Base-by-base conservation (phyloP, 768 basidiomycete species). In the Thelephora aurantiotincta region DNA sequence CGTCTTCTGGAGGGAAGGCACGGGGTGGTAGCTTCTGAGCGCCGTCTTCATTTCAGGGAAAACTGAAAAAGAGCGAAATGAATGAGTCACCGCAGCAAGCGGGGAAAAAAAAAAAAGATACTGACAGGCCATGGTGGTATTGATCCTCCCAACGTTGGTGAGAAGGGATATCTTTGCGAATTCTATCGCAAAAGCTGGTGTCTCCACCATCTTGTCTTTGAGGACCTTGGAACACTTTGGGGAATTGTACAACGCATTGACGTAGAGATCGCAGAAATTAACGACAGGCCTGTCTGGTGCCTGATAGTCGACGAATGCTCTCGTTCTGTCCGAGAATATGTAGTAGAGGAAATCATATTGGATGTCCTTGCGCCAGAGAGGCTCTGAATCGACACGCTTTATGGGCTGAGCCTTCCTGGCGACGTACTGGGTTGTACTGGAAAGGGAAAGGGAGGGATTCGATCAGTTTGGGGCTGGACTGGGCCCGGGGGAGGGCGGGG, bases 1-100 rank as follows among this genome's bases (percentile, higher is more conserved):
- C 13, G 88, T 86, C 67, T 85, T 86, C 60, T 92, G 89, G 22
- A 92, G 67, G 26, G 82, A 83, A 9, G 90, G 90, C n/a, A 90
- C 78, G 23, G 90, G 87, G 57, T 92, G 90, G 62, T 92, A 92
- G 47, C 86, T 87, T 58, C 89, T 70, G 48, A 92, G 68, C 16
- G 86, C 83, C 5, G 90, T 92, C 63, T 87, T 85, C 89, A 92
- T 91, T 68, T 90, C 87, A 48, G 87, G 87, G 61, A 89, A 90
- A 67, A 92, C 86, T 89, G 58, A 36, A 44, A 13, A 48, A 45
- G 49, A 50, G 60, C 41, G 63, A 47, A 33, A 36, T 43, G 45
- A 19, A 30, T 37, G n/a, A 20, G 34, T n/a, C 7, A 6, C 2
- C 18, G 54, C 22, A 50, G 14, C 18, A 46, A 55, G 48, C 52